phyloP scores from a whole-genome alignment of 2,329 filamentous ascomycete species.

The Chaetomiaceae sp. region DNA sequence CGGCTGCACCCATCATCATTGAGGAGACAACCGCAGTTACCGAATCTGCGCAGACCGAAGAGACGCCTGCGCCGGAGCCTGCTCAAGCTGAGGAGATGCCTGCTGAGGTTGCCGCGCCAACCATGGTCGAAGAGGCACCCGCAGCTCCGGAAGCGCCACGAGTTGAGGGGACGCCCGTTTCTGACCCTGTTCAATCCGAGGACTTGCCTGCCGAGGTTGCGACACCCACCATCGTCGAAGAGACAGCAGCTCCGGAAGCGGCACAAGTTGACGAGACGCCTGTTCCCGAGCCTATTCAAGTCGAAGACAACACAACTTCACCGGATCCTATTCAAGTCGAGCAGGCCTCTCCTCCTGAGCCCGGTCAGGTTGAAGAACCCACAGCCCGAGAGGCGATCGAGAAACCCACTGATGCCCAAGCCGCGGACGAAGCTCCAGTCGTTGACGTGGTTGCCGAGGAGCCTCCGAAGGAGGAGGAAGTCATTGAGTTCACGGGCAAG shows the following conservation, averaged over 20 bases:
- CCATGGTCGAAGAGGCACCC: background rate
- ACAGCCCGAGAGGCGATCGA: background rate
- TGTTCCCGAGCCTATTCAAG: background rate
- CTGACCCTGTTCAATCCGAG: background rate
- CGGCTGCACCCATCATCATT: background rate
- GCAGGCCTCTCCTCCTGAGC: background rate
- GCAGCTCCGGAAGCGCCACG: background rate
- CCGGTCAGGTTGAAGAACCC: background rate
- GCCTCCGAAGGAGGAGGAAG: conserved; percentile 2
- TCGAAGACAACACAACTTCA: background rate
- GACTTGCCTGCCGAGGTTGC: no score
- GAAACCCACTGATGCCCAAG: conserved; percentile 7
- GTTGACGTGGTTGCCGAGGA: background rate
- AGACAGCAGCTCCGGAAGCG: background rate
- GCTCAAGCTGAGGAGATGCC: background rate
- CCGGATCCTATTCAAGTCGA: background rate
- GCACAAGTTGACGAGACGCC: background rate
- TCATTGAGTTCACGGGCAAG: conserved; percentile 18
- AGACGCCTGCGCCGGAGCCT: background rate
- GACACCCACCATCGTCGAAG: no score
- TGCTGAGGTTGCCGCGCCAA: no score
- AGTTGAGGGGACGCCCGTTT: background rate
- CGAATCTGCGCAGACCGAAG: background rate
- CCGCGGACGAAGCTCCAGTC: background rate
- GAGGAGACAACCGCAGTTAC: background rate